A percentile compares a stretch with the other conserved stretches of the same genome.
Evolutionary conservation across 768 basidiomycete genomes (phyloP).

Genomic region (Boletus pseudo-olivaceus): DNA sequence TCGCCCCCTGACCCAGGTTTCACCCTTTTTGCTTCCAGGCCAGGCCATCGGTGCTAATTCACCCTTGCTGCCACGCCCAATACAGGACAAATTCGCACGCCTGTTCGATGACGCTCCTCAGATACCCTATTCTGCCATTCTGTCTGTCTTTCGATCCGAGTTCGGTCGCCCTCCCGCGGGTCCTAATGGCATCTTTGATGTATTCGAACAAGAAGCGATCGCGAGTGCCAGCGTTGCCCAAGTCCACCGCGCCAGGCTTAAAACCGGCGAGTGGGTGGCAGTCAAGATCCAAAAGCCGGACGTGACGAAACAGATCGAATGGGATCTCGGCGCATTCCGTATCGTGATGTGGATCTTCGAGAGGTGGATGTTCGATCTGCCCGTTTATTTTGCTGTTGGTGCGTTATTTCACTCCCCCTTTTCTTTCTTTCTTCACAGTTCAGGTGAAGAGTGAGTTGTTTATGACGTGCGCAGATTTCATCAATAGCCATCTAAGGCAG

Average conservation of each 20-base stretch:
- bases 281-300: conserved; percentile 94
- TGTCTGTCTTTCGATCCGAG: conserved; percentile 63
- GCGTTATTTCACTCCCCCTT: conserved; percentile 20
- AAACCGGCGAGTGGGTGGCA: conserved; percentile 66
- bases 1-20: neutral
- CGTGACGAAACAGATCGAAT: conserved; percentile 81
- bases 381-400: conserved; percentile 79
- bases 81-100: conserved; percentile 76
- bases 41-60: conserved; percentile 86
- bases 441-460: neutral
- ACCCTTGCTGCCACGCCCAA: conserved; percentile 76
- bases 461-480: conserved; percentile 49
- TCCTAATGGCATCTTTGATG: conserved; percentile 71
- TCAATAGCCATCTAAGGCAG: conserved; percentile 75
- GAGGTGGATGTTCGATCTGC: conserved; percentile 79
- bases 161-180: conserved; percentile 63
- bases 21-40: conserved; percentile 32
- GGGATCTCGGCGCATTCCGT: conserved; percentile 72
- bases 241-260: conserved; percentile 76
- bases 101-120: conserved; percentile 90
- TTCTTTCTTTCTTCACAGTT: neutral
- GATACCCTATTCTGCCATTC: conserved; percentile 68
- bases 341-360: conserved; percentile 78
- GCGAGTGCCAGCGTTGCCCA: conserved; percentile 93
- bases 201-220: conserved; percentile 71